phyloP scores from a whole-genome alignment of 148 eudicot species.

The Rhododendron ferrugineum region DNA sequence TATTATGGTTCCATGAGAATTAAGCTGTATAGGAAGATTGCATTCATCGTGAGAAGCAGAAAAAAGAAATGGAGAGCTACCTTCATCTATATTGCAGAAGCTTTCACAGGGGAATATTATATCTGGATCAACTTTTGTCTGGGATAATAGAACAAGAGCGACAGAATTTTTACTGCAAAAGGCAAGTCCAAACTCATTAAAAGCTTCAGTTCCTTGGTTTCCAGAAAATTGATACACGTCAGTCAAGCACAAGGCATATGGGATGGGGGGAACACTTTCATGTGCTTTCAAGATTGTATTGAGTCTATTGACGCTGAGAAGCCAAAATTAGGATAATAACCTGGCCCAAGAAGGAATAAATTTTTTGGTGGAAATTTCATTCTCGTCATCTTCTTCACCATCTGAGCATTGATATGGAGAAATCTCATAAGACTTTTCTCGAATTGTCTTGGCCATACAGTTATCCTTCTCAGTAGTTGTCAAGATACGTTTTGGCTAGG shows the following conservation, averaged over 20 bases:
- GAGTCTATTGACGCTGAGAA: background rate
- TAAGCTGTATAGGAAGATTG: background rate
- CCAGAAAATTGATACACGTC: background rate
- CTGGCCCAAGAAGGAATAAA: conserved; percentile 91
- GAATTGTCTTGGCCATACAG: conserved; percentile 19
- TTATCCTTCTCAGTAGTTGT: conserved; percentile 18
- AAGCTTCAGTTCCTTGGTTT: background rate
- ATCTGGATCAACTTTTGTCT: conserved; percentile 49
- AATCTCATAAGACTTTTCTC: conserved; percentile 72
- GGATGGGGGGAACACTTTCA: background rate
- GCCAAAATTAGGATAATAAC: conserved; percentile 27
- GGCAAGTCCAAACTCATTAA: conserved; percentile 1
- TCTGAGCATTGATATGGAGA: conserved; percentile 92
- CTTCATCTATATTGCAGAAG: conserved; percentile 74
- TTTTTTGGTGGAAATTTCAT: conserved; percentile 52
- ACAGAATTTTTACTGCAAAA: conserved; percentile 65
- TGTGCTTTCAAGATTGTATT: background rate
- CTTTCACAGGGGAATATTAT: conserved; percentile 60
- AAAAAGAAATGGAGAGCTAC: conserved; percentile 21
- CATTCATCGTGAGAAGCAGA: background rate
- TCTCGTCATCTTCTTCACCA: conserved; percentile 78
- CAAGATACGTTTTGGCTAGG: conserved; percentile 18
- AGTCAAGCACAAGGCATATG: background rate
- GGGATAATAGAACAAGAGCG: conserved; percentile 43
- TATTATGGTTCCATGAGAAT: background rate